Conservation (phyloP, 208 protist species). For the Crithidia thermophila region DNA sequence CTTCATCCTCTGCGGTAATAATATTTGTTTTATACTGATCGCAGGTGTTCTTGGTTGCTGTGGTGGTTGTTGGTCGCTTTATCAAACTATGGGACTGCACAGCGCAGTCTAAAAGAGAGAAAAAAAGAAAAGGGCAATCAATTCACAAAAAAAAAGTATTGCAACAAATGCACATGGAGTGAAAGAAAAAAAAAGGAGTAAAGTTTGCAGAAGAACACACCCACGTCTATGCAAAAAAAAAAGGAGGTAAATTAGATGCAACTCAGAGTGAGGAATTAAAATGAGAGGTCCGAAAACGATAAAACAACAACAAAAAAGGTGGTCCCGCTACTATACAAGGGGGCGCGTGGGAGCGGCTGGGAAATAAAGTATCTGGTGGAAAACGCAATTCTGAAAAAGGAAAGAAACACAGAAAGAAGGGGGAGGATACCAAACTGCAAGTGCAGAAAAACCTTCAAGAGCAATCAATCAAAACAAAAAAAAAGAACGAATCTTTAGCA, state of each 20-base stretch:
- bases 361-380: conserved; percentile 4
- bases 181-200: conserved; percentile 9
- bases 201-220: conserved; percentile 11
- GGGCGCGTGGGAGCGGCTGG: too few relatives aligned
- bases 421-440: conserved; percentile 8
- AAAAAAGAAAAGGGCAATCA: neutral
- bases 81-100: too few relatives aligned
- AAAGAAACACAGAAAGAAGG: conserved; percentile 6
- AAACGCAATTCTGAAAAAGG: neutral
- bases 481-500: too few relatives aligned
- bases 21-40: too few relatives aligned
- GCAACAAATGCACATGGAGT: too few relatives aligned
- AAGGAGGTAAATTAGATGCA: too few relatives aligned
- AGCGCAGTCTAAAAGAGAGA: neutral
- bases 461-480: too few relatives aligned
- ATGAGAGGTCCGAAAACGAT: neutral
- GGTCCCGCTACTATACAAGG: neutral
- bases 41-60: too few relatives aligned
- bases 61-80: too few relatives aligned
- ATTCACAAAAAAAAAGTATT: conserved; percentile 4
- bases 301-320: conserved; percentile 24
- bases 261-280: neutral
- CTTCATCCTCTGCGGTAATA: too few relatives aligned
- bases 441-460: too few relatives aligned
- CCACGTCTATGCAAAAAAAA: too few relatives aligned